Conservation (phyloP, 805 yeast species). For the Kluyveromyces siamensis region DNA sequence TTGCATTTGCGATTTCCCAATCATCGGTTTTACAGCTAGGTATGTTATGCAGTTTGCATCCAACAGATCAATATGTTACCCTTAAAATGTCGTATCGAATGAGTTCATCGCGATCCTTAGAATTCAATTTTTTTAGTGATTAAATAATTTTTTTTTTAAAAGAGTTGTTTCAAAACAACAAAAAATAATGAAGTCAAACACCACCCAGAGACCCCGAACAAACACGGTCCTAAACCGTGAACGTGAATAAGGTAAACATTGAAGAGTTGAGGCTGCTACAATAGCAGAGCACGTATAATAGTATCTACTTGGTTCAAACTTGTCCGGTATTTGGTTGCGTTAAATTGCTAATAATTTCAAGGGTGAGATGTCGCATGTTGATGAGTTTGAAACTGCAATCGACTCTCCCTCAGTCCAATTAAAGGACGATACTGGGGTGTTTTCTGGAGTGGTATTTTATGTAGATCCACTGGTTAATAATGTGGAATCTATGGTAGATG, state of each 20-base stretch:
- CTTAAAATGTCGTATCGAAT: too few species aligned
- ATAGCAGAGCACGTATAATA: not conserved
- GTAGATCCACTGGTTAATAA: not conserved
- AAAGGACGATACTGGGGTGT: constrained; percentile 1
- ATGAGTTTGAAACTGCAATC: constrained; percentile 22
- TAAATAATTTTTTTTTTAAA: too few species aligned
- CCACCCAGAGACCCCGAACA: constrained; percentile 3
- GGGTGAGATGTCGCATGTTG: constrained; percentile 12
- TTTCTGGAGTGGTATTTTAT: not conserved
- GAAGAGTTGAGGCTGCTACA: not conserved
- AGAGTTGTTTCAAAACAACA: not conserved
- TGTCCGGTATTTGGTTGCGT: not conserved
- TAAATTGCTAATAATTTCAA: not conserved
- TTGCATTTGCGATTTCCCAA: too few species aligned
- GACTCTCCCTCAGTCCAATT: constrained; percentile 6
- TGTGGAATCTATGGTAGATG: constrained; percentile 7
- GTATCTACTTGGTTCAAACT: too few species aligned
- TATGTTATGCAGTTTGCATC: too few species aligned
- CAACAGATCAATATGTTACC: too few species aligned
- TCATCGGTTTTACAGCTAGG: too few species aligned
- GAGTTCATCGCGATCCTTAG: too few species aligned
- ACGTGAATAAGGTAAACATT: not conserved
- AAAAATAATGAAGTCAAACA: not conserved
- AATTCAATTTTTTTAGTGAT: not conserved
- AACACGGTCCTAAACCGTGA: not conserved